Evolutionary conservation across 768 basidiomycete genomes (phyloP), one percentile per base, ranked within the genome.

Genomic region (Mycena capillaripes): DNA sequence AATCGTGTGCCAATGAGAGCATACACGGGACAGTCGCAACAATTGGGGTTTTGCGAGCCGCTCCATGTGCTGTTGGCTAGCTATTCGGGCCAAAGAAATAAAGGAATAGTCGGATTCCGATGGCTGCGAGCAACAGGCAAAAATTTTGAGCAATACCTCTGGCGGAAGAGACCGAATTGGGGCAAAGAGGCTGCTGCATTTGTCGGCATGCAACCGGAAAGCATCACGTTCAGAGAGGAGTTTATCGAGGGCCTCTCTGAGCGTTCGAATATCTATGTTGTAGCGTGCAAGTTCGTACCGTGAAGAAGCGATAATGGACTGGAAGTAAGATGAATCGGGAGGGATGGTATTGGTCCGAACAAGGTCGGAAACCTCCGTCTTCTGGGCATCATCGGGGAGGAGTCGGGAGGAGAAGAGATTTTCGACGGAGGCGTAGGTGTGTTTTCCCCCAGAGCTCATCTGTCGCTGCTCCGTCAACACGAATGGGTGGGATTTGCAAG

Each of bases 121-220:
- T n/a, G n/a, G n/a, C n/a, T n/a, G n/a, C n/a, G n/a, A n/a, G n/a
- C n/a, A n/a, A n/a, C n/a, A n/a, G n/a, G 23, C 4, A 53, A 70
- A 70, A 30, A 70, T 70, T 25, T 48, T 44, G 38, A 63, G 61
- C 23, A 70, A 27, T 29, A 70, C 44, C 29, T 70, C 69, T 17
- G 40, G 30, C 4, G 69, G 69, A 40, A 70, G 69, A 38, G n/a
- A 17, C n/a, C 61, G 69, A 46, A 70, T 63, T 12, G 60, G 61
- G 9, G 69, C 60, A 32, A 62, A 30, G n/a, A 55, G 19, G 38
- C 68, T 69, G 50, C 56, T 46, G 38, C 58, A 69, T 19, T 34
- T 48, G 1, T 40, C 68, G 17, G 44, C 46, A 32, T 61, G 68
- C 21, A 50, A 17, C 25, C 55, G 4, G 32, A 69, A 30, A 5